Base-by-base conservation (phyloP, 352 stramenopile species). In the Globisporangium carolinianum region DNA sequence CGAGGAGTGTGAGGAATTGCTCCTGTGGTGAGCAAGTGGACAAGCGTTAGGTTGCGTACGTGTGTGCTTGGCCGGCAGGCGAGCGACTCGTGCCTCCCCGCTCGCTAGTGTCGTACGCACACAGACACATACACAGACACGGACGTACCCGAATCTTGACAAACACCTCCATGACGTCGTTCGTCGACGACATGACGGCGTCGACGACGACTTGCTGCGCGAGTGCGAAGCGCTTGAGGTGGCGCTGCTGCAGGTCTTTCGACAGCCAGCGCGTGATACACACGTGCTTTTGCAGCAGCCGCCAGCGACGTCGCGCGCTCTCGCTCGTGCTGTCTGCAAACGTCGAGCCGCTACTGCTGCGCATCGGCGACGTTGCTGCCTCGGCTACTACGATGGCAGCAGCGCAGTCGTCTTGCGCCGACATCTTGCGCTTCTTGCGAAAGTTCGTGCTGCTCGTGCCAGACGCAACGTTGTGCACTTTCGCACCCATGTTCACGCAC, bases 261-360 rank as follows among this genome's bases (percentile, higher is more conserved):
- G 71, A 67, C n/a, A 86, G 66, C 77, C 79, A 82, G 55, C 78
- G 76, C 24, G 73, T 81, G 61, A 83, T 80, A 55, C 79, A 78
- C 32, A 89, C 76, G 49, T 87, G 75, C 39, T 75, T 81, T 51
- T 77, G 76, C 42, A 89, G 63, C 41, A 87, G 56, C 12, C 73
- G 73, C 79, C 79, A 89, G 15, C 73, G 73, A 14, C 71, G 51
- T 7, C 67, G 72, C 14, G 71, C 71, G 10, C 53, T 66, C 52
- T 74, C 71, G 58, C 76, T 60, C 37, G 74, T 41, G 12, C 57
- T 41, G 39, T 72, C 58, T 6, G n/a, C 41, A 24, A 58, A 54
- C 14, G 47, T 6, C 17, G 14, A 39, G 4, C n/a, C 7, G 11
- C 14, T 37, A n/a, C 4, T 8, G 53, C 24, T 18, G 1, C 32